phyloP scores from a whole-genome alignment of 345 rosid genomes.

The Corchorus olitorius region DNA sequence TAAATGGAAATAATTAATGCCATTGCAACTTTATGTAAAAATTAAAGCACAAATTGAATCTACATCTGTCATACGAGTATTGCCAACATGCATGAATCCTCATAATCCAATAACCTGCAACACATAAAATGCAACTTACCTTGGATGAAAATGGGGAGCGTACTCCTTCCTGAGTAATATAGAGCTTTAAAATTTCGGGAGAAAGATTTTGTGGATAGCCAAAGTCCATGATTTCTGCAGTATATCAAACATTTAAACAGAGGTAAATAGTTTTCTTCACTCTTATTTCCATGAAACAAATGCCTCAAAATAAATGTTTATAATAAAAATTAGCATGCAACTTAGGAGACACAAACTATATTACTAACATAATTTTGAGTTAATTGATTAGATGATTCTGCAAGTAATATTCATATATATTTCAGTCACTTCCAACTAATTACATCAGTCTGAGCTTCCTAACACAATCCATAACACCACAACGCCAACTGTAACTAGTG shows the following conservation, averaged over 20 bases:
- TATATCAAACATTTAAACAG: background rate
- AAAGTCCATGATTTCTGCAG: slow-evolving; percentile 96
- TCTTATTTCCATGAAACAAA: background rate
- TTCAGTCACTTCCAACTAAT: background rate
- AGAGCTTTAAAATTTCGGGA: slow-evolving; percentile 95
- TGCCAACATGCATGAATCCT: background rate
- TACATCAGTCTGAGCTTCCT: background rate
- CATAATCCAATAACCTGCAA: background rate
- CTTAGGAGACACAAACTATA: background rate
- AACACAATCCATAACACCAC: background rate
- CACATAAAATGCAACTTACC: slow-evolving; percentile 43
- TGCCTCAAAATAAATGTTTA: background rate
- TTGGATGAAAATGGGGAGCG: slow-evolving; percentile 96
- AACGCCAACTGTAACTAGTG: background rate
- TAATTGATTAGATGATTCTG: background rate
- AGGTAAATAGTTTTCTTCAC: background rate
- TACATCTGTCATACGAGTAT: background rate
- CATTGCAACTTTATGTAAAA: slow-evolving; percentile 10
- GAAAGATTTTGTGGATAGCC: slow-evolving; percentile 98
- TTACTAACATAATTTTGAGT: background rate
- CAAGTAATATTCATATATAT: background rate
- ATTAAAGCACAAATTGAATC: slow-evolving; percentile 7
- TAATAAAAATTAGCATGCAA: background rate
- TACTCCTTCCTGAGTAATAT: slow-evolving; percentile 98
- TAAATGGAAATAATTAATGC: slow-evolving; percentile 10